These are phyloP conservation scores for Postia placenta DNA, from an alignment of 768 basidiomycete species.

Conservation along the genomic window DNA sequence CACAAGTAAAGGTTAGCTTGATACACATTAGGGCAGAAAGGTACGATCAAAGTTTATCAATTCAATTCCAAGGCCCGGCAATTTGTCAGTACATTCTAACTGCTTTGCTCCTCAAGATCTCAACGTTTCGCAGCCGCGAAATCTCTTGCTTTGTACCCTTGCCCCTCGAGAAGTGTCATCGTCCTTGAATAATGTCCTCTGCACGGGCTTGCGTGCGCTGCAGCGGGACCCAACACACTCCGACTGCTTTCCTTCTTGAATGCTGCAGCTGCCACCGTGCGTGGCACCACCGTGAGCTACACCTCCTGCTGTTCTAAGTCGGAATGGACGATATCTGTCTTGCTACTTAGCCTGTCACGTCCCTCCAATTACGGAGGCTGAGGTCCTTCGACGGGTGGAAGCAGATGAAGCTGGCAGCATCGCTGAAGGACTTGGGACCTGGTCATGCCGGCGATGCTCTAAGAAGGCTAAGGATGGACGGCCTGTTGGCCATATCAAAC, in stretches of 20 bases:
- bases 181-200: too few relatives aligned
- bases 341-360: constrained; percentile 11
- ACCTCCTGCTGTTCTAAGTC: not conserved
- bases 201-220: constrained; percentile 10
- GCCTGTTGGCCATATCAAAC: too few relatives aligned
- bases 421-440: constrained; percentile 5
- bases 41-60: too few relatives aligned
- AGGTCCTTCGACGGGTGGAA: constrained; percentile 8
- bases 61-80: too few relatives aligned
- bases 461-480: constrained; percentile 1
- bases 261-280: constrained; percentile 12
- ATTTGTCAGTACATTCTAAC: too few relatives aligned
- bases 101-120: too few relatives aligned
- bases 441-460: constrained; percentile 11
- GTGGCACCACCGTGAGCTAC: constrained; percentile 15
- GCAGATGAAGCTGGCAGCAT: constrained; percentile 6
- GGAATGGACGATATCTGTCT: not conserved
- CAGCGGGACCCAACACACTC: constrained; percentile 7
- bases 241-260: constrained; percentile 8
- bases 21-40: too few relatives aligned
- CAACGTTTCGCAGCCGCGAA: too few relatives aligned
- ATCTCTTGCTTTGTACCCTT: too few relatives aligned
- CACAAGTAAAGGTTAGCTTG: too few relatives aligned
- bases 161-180: too few relatives aligned
- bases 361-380: constrained; percentile 10